Base-by-base conservation (phyloP, 805 yeast species). In the Saccharomycodes ludwigii region DNA sequence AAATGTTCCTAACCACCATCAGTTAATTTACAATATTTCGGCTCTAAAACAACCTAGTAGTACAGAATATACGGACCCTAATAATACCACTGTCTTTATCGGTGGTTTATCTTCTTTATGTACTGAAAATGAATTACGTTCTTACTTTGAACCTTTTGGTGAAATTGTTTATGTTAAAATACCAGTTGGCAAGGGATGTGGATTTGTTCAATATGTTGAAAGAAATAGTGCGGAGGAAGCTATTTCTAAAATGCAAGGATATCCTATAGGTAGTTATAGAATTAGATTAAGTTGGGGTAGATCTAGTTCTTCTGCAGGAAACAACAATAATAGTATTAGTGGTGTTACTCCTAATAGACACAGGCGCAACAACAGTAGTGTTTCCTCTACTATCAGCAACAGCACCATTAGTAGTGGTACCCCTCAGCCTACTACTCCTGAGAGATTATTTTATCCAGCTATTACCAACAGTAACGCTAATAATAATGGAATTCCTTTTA, bases 251-350 rank as follows among this genome's bases (percentile, higher is more conserved):
- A 79, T 85, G 93, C 94, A 85, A 56, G 94, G 94, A 7, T 82
- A 74, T 50, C 83, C 84, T 22, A 76, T 85, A 43, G 88, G 86
- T 31, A 85, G 82, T 36, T 76, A 82, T 35, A 67, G 88, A 39
- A 75, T 85, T 30, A 65, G 94, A 44, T 66, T 85, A 36, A 76
- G 88, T 32, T 85, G 95, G 95, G 95, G 95, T 19, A 68, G 84
- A 42, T 71, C 80, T 25, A 46, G 48, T 1, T 40, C 39, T 25
- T 52, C 47, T 26, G 43, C 47, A 12, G 43, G 40, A 5, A n/a
- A n/a, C n/a, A n/a, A n/a, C n/a, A n/a, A n/a, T n/a, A n/a, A n/a
- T n/a, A n/a, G n/a, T n/a, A n/a, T n/a, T n/a, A n/a, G n/a, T n/a
- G n/a, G n/a, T n/a, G n/a, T n/a, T n/a, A n/a, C n/a, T n/a, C n/a